Conservation (phyloP, 225 moss, liverwort and hornwort species). For the Straminergon stramineum region DNA sequence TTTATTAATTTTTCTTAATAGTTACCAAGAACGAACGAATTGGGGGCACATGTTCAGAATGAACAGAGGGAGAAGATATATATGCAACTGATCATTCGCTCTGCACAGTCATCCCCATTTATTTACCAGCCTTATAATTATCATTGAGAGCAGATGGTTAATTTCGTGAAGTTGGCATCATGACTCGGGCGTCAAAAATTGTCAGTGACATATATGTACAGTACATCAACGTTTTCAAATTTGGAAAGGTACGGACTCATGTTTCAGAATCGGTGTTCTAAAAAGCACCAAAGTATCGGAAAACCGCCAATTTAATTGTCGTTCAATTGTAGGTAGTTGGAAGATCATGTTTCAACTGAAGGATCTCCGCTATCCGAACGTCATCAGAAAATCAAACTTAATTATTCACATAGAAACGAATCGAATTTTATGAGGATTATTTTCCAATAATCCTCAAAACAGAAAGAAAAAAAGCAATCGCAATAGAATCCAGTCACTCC, state of each 20-base stretch:
- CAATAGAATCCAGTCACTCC: not conserved
- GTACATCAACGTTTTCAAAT: not conserved
- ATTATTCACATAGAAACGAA: not conserved
- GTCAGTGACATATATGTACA: not conserved
- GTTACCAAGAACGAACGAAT: too few species aligned
- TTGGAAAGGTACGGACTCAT: not conserved
- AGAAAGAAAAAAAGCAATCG: not conserved
- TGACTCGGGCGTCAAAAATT: not conserved
- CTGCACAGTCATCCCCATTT: not conserved
- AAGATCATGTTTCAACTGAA: not conserved
- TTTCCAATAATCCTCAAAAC: too few species aligned
- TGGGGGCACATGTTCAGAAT: not conserved
- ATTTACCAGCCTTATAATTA: not conserved
- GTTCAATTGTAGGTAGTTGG: not conserved
- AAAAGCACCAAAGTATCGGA: not conserved
- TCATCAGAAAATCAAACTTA: not conserved
- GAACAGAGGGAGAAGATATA: not conserved
- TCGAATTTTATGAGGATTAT: too few species aligned
- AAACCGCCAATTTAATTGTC: not conserved
- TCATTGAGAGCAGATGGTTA: not conserved
- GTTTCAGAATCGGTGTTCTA: not conserved
- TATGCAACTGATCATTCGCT: not conserved
- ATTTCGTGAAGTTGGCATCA: not conserved
- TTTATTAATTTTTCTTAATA: too few species aligned
- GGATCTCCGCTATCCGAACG: not conserved